Percentiles rank a stretch among this genome's conserved stretches.
Evolutionary conservation across 768 basidiomycete species (phyloP).

Genomic region (Termitomyces sp.): DNA sequence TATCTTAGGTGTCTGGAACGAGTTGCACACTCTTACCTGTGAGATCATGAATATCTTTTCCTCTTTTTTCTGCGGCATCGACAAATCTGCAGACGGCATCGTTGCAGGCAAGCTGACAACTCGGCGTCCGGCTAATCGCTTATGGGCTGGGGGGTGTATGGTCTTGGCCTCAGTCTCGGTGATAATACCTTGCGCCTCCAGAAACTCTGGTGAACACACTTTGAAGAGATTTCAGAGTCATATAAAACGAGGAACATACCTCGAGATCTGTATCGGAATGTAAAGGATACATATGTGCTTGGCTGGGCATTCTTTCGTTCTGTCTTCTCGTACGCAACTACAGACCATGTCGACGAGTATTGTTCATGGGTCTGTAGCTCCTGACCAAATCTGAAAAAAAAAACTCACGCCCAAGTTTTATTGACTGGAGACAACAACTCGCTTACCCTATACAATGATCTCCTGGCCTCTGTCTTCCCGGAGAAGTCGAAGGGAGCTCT

Average conservation of each 20-base stretch:
- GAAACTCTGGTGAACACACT: conserved; percentile 32
- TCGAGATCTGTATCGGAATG: conserved; percentile 56
- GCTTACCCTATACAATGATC: conserved; percentile 45
- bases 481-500: conserved; percentile 24
- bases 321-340: conserved; percentile 39
- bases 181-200: conserved; percentile 48
- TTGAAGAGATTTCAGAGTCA: not conserved
- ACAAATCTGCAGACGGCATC: conserved; percentile 8
- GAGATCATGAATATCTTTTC: conserved; percentile 11
- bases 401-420: conserved; percentile 1
- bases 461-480: conserved; percentile 32
- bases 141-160: conserved; percentile 14
- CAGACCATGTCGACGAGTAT: conserved; percentile 46
- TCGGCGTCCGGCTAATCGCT: conserved; percentile 25
- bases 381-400: conserved; percentile 38
- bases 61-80: conserved; percentile 19
- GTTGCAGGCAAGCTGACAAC: conserved; percentile 34
- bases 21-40: conserved; percentile 3
- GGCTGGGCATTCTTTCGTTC: conserved; percentile 22
- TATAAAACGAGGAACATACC: conserved; percentile 27
- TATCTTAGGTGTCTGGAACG: not conserved
- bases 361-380: conserved; percentile 34
- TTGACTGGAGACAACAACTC: not conserved
- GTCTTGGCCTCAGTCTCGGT: conserved; percentile 22
- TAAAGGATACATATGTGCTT: conserved; percentile 56